Evolutionary conservation across 345 rosid species (phyloP).

Genomic region (Rhizophora apiculata): DNA sequence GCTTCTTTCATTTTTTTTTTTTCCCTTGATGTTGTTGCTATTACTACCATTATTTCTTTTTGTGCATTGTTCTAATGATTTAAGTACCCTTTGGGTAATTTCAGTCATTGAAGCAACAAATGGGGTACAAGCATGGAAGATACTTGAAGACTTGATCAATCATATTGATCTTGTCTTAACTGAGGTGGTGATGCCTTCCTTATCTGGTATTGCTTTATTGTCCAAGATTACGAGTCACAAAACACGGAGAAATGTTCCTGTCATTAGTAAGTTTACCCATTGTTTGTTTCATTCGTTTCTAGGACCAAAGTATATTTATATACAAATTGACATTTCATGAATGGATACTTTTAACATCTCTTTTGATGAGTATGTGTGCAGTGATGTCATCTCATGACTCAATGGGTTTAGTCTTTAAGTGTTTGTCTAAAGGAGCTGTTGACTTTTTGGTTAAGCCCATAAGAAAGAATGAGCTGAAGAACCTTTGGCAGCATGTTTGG

Average conservation of each 20-base stretch:
- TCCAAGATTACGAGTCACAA: conserved; percentile 73
- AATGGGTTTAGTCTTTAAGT: conserved; percentile 22
- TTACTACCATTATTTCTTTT: background rate
- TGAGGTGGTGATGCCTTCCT: conserved; percentile 70
- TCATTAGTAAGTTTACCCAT: conserved; percentile 20
- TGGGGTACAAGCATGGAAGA: conserved; percentile 69
- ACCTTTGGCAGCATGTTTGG: conserved; percentile 35
- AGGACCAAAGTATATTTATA: background rate
- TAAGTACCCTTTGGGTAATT: background rate
- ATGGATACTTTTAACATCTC: conserved; percentile 4
- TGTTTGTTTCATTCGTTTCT: background rate
- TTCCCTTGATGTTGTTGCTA: background rate
- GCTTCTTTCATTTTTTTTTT: too few relatives aligned
- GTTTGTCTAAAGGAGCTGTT: conserved; percentile 29
- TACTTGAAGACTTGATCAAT: conserved; percentile 54
- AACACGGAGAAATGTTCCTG: conserved; percentile 61
- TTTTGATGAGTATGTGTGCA: conserved; percentile 16
- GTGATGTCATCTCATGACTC: conserved; percentile 33
- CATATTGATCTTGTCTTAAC: conserved; percentile 67
- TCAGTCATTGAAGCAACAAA: conserved; percentile 57
- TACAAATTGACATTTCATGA: background rate
- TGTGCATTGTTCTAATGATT: background rate
- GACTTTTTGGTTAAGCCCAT: conserved; percentile 32
- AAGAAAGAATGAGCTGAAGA: conserved; percentile 30
- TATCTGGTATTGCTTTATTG: conserved; percentile 68